Conservation (phyloP, 2,329 filamentous ascomycete species). For the Cladophialophora carrionii region DNA sequence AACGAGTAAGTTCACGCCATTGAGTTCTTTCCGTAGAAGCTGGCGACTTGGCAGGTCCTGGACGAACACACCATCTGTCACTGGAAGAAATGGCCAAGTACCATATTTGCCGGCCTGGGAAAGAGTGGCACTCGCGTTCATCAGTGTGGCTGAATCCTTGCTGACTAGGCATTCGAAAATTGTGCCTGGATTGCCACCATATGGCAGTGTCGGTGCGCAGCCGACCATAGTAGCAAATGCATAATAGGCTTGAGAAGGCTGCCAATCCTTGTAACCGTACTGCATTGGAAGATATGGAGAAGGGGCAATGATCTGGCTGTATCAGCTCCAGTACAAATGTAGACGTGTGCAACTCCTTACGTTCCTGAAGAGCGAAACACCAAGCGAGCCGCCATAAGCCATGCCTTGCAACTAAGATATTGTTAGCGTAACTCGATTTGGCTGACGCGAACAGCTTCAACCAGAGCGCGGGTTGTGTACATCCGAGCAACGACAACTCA, state of each 20-base stretch:
- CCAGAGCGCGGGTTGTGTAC: not conserved
- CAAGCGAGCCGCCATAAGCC: slow-evolving; percentile 52
- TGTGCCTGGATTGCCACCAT: slow-evolving; percentile 40
- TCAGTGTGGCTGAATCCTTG: slow-evolving; percentile 45
- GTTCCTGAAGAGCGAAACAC: slow-evolving; percentile 44
- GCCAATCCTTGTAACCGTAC: slow-evolving; percentile 54
- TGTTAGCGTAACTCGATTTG: not conserved
- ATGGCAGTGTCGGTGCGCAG: slow-evolving; percentile 43
- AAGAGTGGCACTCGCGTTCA: slow-evolving; percentile 45
- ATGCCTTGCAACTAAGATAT: slow-evolving; percentile 57
- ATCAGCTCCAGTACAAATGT: not conserved
- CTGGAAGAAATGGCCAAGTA: slow-evolving; percentile 51
- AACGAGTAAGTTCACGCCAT: slow-evolving; percentile 46
- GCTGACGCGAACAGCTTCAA: slow-evolving; percentile 45
- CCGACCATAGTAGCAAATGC: slow-evolving; percentile 50
- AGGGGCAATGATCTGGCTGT: slow-evolving; percentile 44
- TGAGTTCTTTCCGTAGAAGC: slow-evolving; percentile 44
- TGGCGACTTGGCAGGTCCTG: slow-evolving; percentile 47
- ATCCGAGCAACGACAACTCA: not conserved
- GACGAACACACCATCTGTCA: slow-evolving; percentile 49
- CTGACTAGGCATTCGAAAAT: slow-evolving; percentile 51
- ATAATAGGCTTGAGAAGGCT: slow-evolving; percentile 53
- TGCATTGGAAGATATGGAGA: slow-evolving; percentile 61
- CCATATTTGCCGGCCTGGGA: slow-evolving; percentile 45
- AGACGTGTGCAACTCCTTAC: slow-evolving; percentile 34